phyloP scores from a whole-genome alignment of 768 basidiomycete genomes.

The Mycena vitilis region DNA sequence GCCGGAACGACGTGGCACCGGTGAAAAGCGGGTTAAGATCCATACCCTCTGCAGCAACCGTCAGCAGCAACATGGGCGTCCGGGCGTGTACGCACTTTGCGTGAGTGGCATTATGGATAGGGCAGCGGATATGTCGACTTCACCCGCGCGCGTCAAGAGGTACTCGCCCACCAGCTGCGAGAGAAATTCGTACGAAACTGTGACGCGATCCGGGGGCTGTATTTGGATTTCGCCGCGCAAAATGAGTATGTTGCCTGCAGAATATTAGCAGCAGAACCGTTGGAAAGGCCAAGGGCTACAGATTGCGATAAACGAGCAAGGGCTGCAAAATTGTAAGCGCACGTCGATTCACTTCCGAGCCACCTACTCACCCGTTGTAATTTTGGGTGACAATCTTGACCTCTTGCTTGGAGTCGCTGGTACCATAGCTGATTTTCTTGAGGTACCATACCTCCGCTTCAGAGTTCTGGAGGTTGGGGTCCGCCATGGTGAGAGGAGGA shows the following conservation, averaged over 20 bases:
- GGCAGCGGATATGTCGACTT: constrained; percentile 76
- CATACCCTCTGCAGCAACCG: constrained; percentile 80
- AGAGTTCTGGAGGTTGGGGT: constrained; percentile 40
- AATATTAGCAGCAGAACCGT: constrained; percentile 18
- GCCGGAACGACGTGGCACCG: constrained; percentile 73
- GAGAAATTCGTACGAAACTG: constrained; percentile 87
- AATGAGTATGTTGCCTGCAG: constrained; percentile 86
- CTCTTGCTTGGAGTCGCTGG: constrained; percentile 42
- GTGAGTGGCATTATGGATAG: constrained; percentile 82
- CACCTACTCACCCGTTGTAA: constrained; percentile 76
- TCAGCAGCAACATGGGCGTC: neutral
- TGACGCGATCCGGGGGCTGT: constrained; percentile 69
- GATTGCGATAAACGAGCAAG: constrained; percentile 92
- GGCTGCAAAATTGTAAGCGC: constrained; percentile 57
- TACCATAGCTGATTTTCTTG: constrained; percentile 70
- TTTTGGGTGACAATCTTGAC: constrained; percentile 85
- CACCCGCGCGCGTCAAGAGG: constrained; percentile 69
- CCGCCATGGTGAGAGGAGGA: constrained; percentile 6
- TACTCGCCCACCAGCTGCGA: constrained; percentile 87
- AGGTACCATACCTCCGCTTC: constrained; percentile 81
- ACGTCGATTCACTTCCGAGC: constrained; percentile 9
- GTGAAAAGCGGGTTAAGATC: constrained; percentile 90
- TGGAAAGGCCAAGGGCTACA: constrained; percentile 58
- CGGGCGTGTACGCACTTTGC: constrained; percentile 65
- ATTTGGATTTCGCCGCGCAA: constrained; percentile 86